These are phyloP conservation scores for Puccinia coronata DNA, from an alignment of 1,284 basidiomycete species.

Conservation along the genomic window DNA sequence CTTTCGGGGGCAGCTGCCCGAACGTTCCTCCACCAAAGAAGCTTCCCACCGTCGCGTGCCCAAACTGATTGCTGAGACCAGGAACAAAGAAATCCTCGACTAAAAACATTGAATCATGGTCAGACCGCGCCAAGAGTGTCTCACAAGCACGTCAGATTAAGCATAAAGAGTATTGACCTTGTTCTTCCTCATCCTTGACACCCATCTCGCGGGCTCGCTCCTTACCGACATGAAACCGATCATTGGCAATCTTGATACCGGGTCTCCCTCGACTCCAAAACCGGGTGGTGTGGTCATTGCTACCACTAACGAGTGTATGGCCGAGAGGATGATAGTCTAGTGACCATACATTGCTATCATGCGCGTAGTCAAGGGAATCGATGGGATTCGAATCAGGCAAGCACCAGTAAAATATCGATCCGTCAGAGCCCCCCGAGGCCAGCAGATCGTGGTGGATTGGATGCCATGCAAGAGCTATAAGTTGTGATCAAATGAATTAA, in stretches of 20 bases:
- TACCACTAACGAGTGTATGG: constrained; percentile 85
- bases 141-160: background rate
- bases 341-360: constrained; percentile 96
- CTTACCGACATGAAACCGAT: constrained; percentile 50
- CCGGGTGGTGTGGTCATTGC: constrained; percentile 94
- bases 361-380: constrained; percentile 82
- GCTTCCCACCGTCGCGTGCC: constrained; percentile 13
- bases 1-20: constrained; percentile 8
- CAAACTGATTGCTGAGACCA: constrained; percentile 45
- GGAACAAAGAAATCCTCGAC: constrained; percentile 48
- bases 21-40: constrained; percentile 29
- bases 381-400: constrained; percentile 68
- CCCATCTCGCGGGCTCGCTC: constrained; percentile 47
- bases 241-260: constrained; percentile 59
- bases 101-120: background rate
- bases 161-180: constrained; percentile 7
- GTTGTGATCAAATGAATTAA: background rate
- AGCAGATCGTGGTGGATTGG: constrained; percentile 83
- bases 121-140: background rate
- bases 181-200: constrained; percentile 49
- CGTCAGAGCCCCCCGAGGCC: constrained; percentile 89
- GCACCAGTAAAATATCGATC: constrained; percentile 89
- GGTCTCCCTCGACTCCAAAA: constrained; percentile 92
- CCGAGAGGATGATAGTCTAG: constrained; percentile 94
- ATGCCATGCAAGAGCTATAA: constrained; percentile 84